These are phyloP conservation scores for Fusarium globosum DNA, from an alignment of 2,329 filamentous ascomycete species.

Conservation along the genomic window DNA sequence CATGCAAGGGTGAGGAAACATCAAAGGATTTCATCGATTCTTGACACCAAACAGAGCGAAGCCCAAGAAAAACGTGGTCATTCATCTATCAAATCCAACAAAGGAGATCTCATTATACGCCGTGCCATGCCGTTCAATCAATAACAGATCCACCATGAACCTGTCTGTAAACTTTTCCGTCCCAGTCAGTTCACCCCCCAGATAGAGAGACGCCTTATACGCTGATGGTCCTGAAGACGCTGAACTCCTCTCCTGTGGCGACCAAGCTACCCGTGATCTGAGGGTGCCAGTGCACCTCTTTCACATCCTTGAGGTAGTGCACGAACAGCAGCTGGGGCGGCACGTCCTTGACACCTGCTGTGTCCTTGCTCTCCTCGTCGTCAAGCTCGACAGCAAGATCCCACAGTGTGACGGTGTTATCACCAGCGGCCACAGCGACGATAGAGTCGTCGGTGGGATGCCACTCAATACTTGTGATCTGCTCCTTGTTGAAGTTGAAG, in stretches of 20 bases:
- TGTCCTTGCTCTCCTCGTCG: constrained; percentile 94
- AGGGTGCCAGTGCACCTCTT: constrained; percentile 97
- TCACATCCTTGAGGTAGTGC: constrained; percentile 94
- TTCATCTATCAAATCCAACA: constrained; percentile 38
- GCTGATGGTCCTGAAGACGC: constrained; percentile 85
- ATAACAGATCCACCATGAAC: constrained; percentile 28
- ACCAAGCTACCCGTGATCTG: constrained; percentile 92
- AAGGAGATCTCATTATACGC: constrained; percentile 37
- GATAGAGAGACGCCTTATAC: constrained; percentile 61
- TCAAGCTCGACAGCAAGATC: constrained; percentile 96
- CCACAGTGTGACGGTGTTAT: constrained; percentile 96
- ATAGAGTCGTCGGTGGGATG: constrained; percentile 97
- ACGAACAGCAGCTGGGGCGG: constrained; percentile 96
- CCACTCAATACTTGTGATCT: constrained; percentile 96
- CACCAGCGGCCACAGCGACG: constrained; percentile 88
- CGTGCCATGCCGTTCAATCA: constrained; percentile 42
- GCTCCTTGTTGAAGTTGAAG: constrained; percentile 96
- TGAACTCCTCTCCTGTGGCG: constrained; percentile 91
- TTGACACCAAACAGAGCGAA: background rate
- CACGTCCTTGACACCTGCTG: constrained; percentile 86
- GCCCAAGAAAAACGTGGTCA: constrained; percentile 4
- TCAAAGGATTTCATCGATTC: background rate
- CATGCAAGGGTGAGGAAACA: background rate
- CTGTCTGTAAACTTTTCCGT: constrained; percentile 29
- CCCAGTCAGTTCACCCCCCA: background rate